Evolutionary conservation across 768 basidiomycete genomes (phyloP).

Genomic region (Cantharellus anzutake): DNA sequence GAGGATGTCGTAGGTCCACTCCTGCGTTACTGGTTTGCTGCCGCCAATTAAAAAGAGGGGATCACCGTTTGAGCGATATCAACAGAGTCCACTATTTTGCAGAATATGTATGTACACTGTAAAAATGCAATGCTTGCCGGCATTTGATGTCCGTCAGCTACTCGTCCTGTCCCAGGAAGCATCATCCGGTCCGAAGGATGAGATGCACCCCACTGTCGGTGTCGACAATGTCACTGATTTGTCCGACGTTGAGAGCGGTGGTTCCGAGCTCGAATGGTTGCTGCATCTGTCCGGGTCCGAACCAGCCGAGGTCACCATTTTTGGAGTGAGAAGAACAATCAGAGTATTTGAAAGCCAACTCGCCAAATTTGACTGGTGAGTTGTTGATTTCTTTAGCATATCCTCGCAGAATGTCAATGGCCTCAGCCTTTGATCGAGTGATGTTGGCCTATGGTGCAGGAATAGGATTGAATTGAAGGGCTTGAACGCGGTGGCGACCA

Average conservation of each 20-base stretch:
- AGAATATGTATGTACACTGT: no score
- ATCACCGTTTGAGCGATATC: no score
- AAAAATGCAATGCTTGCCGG: no score
- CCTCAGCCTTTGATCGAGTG: slow-evolving; percentile 75
- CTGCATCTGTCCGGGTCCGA: slow-evolving; percentile 83
- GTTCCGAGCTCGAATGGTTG: slow-evolving; percentile 89
- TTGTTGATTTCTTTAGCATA: slow-evolving; percentile 43
- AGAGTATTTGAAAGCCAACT: slow-evolving; percentile 57
- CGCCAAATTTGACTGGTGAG: slow-evolving; percentile 37
- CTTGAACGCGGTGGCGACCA: not conserved
- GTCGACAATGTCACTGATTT: slow-evolving; percentile 66
- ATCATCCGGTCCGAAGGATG: slow-evolving; percentile 67
- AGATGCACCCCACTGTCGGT: slow-evolving; percentile 94
- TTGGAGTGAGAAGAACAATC: slow-evolving; percentile 78
- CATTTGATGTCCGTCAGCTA: no score
- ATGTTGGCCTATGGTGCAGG: slow-evolving; percentile 36
- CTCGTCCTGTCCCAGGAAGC: not conserved
- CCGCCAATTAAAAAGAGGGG: no score
- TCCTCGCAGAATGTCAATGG: slow-evolving; percentile 52
- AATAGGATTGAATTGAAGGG: not conserved
- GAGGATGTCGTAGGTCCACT: not conserved
- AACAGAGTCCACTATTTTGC: no score
- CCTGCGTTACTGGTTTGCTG: not conserved
- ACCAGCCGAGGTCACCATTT: slow-evolving; percentile 77
- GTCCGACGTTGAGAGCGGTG: slow-evolving; percentile 46